Conservation (phyloP, 345 rosid genomes). For the Citrus reticulata region DNA sequence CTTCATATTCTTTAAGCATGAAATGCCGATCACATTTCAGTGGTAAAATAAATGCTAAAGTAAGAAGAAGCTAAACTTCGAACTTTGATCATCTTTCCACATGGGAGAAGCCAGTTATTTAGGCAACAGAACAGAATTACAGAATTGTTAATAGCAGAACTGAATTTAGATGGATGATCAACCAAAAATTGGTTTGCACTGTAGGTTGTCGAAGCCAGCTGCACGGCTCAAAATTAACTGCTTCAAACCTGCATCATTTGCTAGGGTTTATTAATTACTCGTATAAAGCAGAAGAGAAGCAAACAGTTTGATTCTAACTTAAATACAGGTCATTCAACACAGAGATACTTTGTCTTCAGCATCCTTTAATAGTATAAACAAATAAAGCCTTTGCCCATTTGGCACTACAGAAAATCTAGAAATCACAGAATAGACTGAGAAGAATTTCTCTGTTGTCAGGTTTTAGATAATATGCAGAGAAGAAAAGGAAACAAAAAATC, state of each 20-base stretch:
- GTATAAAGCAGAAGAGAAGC: constrained; percentile 5
- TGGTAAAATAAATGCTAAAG: not conserved
- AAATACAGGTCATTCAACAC: not conserved
- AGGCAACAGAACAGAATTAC: not conserved
- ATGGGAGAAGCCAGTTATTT: not conserved
- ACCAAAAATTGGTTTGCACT: not conserved
- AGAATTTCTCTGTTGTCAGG: not conserved
- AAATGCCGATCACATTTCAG: constrained; percentile 4
- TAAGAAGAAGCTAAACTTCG: not conserved
- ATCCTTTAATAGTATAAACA: not conserved
- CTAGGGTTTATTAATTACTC: not conserved
- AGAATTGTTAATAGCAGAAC: not conserved
- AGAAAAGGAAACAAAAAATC: not conserved
- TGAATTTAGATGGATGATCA: not conserved
- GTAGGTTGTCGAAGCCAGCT: not conserved
- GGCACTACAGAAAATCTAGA: not conserved
- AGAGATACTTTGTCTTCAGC: not conserved
- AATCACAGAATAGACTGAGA: not conserved
- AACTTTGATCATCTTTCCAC: constrained; percentile 1
- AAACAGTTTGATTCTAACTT: not conserved
- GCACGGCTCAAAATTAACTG: not conserved
- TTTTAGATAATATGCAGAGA: not conserved
- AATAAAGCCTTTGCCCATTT: not conserved
- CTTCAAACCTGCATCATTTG: constrained; percentile 16
- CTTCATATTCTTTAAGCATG: constrained; percentile 46